phyloP scores from a whole-genome alignment of 176 grass and related monocot species.

The Ampelocalamus luodianensis region DNA sequence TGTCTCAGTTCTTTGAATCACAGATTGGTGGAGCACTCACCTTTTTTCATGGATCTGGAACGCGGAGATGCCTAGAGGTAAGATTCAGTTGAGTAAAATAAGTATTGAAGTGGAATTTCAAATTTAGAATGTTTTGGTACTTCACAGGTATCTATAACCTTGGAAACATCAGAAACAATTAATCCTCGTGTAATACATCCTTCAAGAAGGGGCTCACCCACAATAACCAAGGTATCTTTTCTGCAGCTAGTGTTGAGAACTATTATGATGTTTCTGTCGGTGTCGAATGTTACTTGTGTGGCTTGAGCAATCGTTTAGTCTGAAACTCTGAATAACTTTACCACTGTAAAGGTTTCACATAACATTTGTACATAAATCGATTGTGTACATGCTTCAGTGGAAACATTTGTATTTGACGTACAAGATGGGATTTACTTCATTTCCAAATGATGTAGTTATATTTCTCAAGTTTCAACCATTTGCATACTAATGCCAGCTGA shows the following conservation, averaged over 20 bases:
- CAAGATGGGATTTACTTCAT: slow-evolving; percentile 9
- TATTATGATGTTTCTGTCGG: slow-evolving; percentile 12
- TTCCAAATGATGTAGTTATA: slow-evolving; percentile 31
- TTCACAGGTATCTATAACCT: slow-evolving; percentile 80
- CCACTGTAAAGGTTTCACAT: neutral
- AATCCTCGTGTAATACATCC: slow-evolving; percentile 81
- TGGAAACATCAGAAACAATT: slow-evolving; percentile 94
- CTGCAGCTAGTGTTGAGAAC: slow-evolving; percentile 33
- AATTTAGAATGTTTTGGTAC: slow-evolving; percentile 23
- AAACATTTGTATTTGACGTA: slow-evolving; percentile 22
- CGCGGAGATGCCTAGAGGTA: slow-evolving; percentile 84
- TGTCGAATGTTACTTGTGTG: neutral
- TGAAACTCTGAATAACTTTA: neutral
- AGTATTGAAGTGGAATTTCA: slow-evolving; percentile 25
- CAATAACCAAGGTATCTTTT: slow-evolving; percentile 81
- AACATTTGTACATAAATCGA: neutral
- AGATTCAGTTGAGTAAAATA: slow-evolving; percentile 17
- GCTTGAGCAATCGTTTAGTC: slow-evolving; percentile 31
- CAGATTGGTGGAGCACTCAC: slow-evolving; percentile 92
- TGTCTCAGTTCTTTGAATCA: slow-evolving; percentile 41
- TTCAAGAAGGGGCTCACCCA: slow-evolving; percentile 91
- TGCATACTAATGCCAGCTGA: slow-evolving; percentile 8
- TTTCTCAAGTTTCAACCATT: slow-evolving; percentile 2
- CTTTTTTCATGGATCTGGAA: slow-evolving; percentile 80
- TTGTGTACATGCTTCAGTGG: slow-evolving; percentile 6